Conservation (phyloP, 2,329 filamentous ascomycete genomes). For the Venturia oleaginea region DNA sequence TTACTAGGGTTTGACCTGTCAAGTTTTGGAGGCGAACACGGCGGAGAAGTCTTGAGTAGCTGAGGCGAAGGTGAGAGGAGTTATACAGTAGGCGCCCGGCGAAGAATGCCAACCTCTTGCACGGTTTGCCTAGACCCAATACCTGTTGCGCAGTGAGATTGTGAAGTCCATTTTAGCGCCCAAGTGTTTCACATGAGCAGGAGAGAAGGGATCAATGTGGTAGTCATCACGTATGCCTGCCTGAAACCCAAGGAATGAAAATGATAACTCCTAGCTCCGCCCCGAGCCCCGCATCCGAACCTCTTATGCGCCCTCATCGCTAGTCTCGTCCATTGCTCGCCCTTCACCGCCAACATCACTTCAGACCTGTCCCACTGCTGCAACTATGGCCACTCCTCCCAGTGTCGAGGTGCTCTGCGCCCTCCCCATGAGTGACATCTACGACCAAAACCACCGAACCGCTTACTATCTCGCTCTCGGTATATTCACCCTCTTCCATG, state of each 20-base stretch:
- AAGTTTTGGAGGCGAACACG: not conserved
- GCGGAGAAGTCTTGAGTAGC: not conserved
- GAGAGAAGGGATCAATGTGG: no score
- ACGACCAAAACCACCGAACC: slow-evolving; percentile 8
- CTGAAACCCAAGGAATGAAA: no score
- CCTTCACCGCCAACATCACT: not conserved
- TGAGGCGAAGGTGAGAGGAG: not conserved
- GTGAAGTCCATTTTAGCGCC: no score
- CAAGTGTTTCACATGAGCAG: not conserved
- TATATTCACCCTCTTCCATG: not conserved
- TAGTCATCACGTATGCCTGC: no score
- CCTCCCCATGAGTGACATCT: slow-evolving; percentile 5
- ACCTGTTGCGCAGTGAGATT: not conserved
- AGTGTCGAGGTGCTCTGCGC: slow-evolving; percentile 10
- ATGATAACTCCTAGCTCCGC: no score
- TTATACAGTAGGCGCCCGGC: not conserved
- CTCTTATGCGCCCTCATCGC: not conserved
- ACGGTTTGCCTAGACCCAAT: not conserved
- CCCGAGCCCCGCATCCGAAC: not conserved
- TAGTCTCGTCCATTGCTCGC: not conserved
- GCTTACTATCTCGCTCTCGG: slow-evolving; percentile 4
- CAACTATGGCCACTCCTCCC: not conserved
- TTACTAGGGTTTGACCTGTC: not conserved
- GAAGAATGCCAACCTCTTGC: not conserved
- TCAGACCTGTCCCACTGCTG: not conserved